Conservation (phyloP, 2,329 filamentous ascomycete genomes). For the Cytospora leucostoma region DNA sequence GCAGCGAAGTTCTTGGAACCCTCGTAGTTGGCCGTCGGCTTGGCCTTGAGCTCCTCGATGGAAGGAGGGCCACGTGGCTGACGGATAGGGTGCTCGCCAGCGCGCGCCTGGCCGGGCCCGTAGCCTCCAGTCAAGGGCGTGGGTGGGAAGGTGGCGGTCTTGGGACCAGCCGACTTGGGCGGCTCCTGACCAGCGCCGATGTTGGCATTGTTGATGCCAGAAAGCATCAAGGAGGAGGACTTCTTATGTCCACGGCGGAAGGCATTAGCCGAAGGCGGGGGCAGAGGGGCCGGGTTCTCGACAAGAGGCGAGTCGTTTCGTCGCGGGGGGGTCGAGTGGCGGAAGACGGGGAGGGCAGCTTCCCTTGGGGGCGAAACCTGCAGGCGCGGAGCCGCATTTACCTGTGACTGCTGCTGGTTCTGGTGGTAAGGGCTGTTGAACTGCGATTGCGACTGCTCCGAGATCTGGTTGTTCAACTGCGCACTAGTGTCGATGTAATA, state of each 20-base stretch:
- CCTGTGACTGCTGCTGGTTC: conserved; percentile 51
- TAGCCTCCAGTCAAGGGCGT: conserved; percentile 84
- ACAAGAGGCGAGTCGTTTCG: conserved; percentile 66
- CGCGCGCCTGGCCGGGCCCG: conserved; percentile 87
- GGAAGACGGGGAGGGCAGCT: conserved; percentile 51
- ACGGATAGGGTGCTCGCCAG: conserved; percentile 89
- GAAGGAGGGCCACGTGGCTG: conserved; percentile 91
- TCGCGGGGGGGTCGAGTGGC: conserved; percentile 68
- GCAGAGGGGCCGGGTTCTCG: conserved; percentile 66
- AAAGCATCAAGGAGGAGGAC: conserved; percentile 65
- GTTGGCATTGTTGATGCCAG: conserved; percentile 55
- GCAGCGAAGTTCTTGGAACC: conserved; percentile 97
- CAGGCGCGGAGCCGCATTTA: conserved; percentile 66
- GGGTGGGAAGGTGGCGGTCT: conserved; percentile 76
- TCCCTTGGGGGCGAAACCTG: conserved; percentile 81
- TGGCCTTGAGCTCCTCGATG: conserved; percentile 84
- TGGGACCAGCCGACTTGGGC: conserved; percentile 67
- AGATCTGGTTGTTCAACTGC: conserved; percentile 37
- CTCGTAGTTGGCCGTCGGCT: conserved; percentile 89
- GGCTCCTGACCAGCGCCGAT: conserved; percentile 47
- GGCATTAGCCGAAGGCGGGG: conserved; percentile 84
- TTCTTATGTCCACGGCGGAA: conserved; percentile 96
- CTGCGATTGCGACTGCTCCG: conserved; percentile 27
- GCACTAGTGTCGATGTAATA: conserved; percentile 74
- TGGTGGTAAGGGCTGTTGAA: conserved; percentile 43